Conservation (phyloP, 2,329 filamentous ascomycete genomes). For the Dothideomycetes sp. region DNA sequence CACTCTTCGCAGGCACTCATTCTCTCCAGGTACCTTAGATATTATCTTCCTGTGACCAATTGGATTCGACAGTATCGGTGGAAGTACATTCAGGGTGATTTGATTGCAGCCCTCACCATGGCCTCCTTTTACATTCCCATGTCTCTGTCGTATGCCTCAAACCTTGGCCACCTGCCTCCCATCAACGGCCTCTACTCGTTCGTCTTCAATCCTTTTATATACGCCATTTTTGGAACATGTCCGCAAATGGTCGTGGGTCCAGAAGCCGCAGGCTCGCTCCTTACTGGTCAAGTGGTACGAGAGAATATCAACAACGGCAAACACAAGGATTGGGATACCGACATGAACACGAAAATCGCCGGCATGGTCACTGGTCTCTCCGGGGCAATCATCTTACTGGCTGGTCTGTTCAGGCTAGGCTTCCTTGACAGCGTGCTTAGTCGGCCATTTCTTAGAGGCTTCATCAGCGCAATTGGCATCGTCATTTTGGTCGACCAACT, state of each 20-base stretch:
- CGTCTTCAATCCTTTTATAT: slow-evolving; percentile 83
- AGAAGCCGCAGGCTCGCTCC: slow-evolving; percentile 82
- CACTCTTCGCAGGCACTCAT: slow-evolving; percentile 2
- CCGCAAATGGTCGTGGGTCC: slow-evolving; percentile 91
- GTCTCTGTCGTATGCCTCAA: slow-evolving; percentile 84
- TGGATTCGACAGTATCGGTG: slow-evolving; percentile 84
- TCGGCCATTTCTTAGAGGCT: slow-evolving; percentile 81
- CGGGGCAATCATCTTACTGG: slow-evolving; percentile 77
- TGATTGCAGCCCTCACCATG: slow-evolving; percentile 84
- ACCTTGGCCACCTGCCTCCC: slow-evolving; percentile 82
- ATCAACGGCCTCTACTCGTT: slow-evolving; percentile 93
- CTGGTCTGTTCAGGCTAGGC: slow-evolving; percentile 73
- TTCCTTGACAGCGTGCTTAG: slow-evolving; percentile 93
- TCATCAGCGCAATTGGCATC: slow-evolving; percentile 94
- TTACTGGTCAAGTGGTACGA: slow-evolving; percentile 80
- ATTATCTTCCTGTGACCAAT: slow-evolving; percentile 83
- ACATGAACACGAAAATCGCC: slow-evolving; percentile 69
- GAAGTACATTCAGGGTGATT: slow-evolving; percentile 73
- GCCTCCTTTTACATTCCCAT: slow-evolving; percentile 98
- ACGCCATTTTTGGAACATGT: slow-evolving; percentile 82
- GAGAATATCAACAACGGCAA: slow-evolving; percentile 60
- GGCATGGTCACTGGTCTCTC: slow-evolving; percentile 82
- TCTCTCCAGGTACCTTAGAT: slow-evolving; percentile 63
- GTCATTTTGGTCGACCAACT: slow-evolving; percentile 94
- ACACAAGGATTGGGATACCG: slow-evolving; percentile 53